phyloP scores from a whole-genome alignment of 768 basidiomycete genomes.

The Calvatia gigantea region DNA sequence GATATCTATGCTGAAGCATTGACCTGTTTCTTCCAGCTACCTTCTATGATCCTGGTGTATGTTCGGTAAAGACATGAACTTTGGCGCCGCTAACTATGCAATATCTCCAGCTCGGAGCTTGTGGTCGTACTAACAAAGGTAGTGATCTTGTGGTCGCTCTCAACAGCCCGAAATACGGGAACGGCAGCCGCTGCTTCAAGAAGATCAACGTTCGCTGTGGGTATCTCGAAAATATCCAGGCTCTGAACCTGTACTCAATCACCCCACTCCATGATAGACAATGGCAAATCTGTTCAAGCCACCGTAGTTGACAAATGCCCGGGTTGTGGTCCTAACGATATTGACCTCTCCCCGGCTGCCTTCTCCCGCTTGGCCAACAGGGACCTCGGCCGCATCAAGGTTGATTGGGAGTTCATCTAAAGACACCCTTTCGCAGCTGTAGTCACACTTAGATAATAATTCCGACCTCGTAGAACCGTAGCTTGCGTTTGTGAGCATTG shows the following conservation, averaged over 20 bases:
- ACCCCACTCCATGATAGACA: conserved; percentile 48
- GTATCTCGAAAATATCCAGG: conserved; percentile 21
- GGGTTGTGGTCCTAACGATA: conserved; percentile 19
- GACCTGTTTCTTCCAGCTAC: neutral
- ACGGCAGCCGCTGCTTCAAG: neutral
- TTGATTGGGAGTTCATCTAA: conserved; percentile 20
- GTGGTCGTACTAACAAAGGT: conserved; percentile 53
- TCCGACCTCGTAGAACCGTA: neutral
- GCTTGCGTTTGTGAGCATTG: neutral
- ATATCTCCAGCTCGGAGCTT: conserved; percentile 44
- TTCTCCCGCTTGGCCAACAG: conserved; percentile 19
- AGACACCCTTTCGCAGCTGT: neutral
- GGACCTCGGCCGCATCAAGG: conserved; percentile 17
- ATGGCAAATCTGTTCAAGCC: conserved; percentile 10
- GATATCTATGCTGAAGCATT: neutral
- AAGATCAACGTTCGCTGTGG: conserved; percentile 43
- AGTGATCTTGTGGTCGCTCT: conserved; percentile 54
- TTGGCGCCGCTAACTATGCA: neutral
- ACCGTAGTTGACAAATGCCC: conserved; percentile 25
- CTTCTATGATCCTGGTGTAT: conserved; percentile 4
- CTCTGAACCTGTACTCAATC: neutral
- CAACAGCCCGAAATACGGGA: conserved; percentile 51
- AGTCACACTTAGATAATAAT: no score
- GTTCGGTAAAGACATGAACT: neutral
- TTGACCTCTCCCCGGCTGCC: conserved; percentile 26